Base-by-base conservation (phyloP, 2,329 filamentous ascomycete genomes). In the Coniochaeta prunicola region DNA sequence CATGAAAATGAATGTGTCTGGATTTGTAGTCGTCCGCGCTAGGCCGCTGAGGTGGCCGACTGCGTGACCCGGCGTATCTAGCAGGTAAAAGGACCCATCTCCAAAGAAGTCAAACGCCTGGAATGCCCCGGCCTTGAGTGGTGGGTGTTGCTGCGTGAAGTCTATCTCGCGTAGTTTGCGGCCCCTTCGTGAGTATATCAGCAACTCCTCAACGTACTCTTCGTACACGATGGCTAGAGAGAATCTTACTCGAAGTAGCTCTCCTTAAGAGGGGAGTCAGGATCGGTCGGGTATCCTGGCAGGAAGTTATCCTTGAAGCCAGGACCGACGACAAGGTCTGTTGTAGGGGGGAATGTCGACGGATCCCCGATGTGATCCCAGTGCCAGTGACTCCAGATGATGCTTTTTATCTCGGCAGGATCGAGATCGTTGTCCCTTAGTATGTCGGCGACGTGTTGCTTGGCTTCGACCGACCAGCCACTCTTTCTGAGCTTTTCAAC, bases 1-100 rank as follows among this genome's bases (percentile, higher is more conserved):
- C 62, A 79, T 68, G 53, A 79, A 70, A 6, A 79, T 63, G 58
- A 76, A 79, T 0, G 71, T 71, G 38, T 67, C 65, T 1, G 64
- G 59, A 4, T 62, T 57, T 1, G 60, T 59, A 0, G 71, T 75
- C 6, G 73, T 71, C 7, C 76, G 67, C 1, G 74, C 77, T 4
- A 79, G 65, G 3, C 62, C 75, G 55, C 67, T 71, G 4, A 73
- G 62, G 60, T 73, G 64, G 3, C 66, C 65, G 1, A 62, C 40
- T 0, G 66, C 58, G 55, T 70, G 67, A 53, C 68, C 67, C 0
- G 67, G 66, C 17, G 62, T 59, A 54, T 68, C 61, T 6, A 70
- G 57, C 7, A 69, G 62, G 58, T 66, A 69, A n/a, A 70, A 63
- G 2, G 64, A 65, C 28, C 67, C 67, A 59, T 70, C 68, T 7